Conservation (phyloP, 306 rosid genomes). For the Trifolium fragiferum region DNA sequence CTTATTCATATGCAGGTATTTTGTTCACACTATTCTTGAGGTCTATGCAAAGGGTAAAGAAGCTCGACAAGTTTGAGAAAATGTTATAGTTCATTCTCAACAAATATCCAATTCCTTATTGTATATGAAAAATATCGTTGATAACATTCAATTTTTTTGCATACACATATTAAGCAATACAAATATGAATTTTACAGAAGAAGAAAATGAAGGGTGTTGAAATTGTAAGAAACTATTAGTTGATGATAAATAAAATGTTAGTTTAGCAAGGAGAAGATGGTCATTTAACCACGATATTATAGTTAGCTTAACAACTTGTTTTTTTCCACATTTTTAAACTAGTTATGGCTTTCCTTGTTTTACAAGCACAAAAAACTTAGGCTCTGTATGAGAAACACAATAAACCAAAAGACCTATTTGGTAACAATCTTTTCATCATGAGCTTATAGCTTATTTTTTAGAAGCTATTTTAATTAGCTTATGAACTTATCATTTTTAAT, state of each 20-base stretch:
- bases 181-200: constrained; percentile 2
- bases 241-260: not conserved
- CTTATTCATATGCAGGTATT: constrained; percentile 61
- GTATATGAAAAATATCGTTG: constrained; percentile 16
- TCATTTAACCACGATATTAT: not conserved
- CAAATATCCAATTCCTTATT: constrained; percentile 36
- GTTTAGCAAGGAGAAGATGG: not conserved
- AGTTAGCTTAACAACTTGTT: not conserved
- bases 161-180: constrained; percentile 36
- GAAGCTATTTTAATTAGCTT: too few relatives aligned
- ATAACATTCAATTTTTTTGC: constrained; percentile 21
- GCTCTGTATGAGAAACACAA: too few relatives aligned
- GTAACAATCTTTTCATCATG: too few relatives aligned
- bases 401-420: too few relatives aligned
- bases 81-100: constrained; percentile 55
- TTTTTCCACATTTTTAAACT: not conserved
- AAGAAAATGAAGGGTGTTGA: constrained; percentile 15
- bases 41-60: constrained; percentile 76
- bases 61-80: constrained; percentile 79
- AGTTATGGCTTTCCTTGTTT: not conserved
- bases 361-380: too few relatives aligned
- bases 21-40: constrained; percentile 61
- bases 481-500: too few relatives aligned
- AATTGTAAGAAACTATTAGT: constrained; percentile 11
- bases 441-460: too few relatives aligned